A percentile compares a stretch with the other conserved stretches of the same genome.
phyloP scores from a whole-genome alignment of 768 basidiomycete genomes.

The Suillus subluteus region DNA sequence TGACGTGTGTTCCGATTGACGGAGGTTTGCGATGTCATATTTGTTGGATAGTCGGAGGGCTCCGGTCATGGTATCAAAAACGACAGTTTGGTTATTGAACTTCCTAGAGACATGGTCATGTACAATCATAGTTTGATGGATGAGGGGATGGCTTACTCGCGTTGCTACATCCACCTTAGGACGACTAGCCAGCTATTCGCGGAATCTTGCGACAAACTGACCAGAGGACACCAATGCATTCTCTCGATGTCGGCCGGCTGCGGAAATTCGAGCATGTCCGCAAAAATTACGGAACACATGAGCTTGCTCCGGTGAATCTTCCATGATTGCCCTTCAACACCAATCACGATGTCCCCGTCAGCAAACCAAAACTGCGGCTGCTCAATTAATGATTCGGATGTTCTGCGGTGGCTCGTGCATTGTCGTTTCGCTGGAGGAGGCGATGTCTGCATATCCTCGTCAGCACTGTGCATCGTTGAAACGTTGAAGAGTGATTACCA shows the following conservation, averaged over 20 bases:
- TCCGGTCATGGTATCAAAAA: constrained; percentile 31
- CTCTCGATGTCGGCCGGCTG: constrained; percentile 33
- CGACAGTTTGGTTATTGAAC: constrained; percentile 24
- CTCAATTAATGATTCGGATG: background rate
- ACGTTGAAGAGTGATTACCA: background rate
- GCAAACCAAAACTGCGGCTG: constrained; percentile 30
- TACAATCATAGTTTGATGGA: background rate
- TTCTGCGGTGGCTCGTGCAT: constrained; percentile 8
- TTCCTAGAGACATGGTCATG: constrained; percentile 17
- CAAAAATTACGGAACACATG: constrained; percentile 32
- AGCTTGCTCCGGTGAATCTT: constrained; percentile 31
- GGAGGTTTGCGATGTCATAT: constrained; percentile 37
- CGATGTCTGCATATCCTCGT: constrained; percentile 5
- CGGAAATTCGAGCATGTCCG: constrained; percentile 41
- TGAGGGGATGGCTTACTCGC: constrained; percentile 26
- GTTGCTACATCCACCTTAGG: constrained; percentile 39
- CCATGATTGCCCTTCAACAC: constrained; percentile 24
- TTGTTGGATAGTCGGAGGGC: constrained; percentile 40
- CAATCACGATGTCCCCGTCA: constrained; percentile 41
- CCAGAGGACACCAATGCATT: constrained; percentile 36
- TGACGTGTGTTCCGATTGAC: constrained; percentile 29
- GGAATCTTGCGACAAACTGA: constrained; percentile 30
- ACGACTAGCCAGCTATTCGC: constrained; percentile 34
- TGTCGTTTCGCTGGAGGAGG: constrained; percentile 14
- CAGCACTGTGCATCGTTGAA: constrained; percentile 9